These are phyloP conservation scores for Aspergillus coremiiformis DNA, from an alignment of 495 filamentous ascomycete species.

Conservation along the genomic window DNA sequence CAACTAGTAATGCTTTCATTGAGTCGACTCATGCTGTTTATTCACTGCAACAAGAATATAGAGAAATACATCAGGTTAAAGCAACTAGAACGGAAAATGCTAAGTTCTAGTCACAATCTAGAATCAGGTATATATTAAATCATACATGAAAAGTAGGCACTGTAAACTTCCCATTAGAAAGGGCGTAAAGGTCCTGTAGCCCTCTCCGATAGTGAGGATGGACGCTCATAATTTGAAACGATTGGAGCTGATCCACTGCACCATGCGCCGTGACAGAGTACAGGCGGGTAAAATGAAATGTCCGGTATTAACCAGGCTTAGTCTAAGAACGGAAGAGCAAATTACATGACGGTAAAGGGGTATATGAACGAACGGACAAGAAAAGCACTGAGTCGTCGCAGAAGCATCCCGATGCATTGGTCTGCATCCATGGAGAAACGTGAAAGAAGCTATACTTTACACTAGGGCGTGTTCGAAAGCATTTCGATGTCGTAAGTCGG, in stretches of 20 bases:
- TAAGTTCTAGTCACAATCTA: not conserved
- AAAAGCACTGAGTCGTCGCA: slow-evolving; percentile 17
- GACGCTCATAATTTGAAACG: slow-evolving; percentile 25
- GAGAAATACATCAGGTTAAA: too few relatives aligned
- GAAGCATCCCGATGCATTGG: slow-evolving; percentile 2
- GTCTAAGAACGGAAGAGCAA: not conserved
- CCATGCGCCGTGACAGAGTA: not conserved
- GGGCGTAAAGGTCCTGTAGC: too few relatives aligned
- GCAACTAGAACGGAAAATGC: too few relatives aligned
- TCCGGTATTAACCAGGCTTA: not conserved
- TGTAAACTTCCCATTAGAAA: slow-evolving; percentile 1
- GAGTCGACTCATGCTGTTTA: too few relatives aligned
- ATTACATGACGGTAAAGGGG: slow-evolving; percentile 14
- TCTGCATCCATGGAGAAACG: not conserved
- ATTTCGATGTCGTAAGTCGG: not conserved
- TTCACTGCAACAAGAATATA: too few relatives aligned
- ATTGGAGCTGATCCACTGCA: not conserved
- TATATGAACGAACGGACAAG: slow-evolving; percentile 20
- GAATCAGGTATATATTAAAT: slow-evolving; percentile 5
- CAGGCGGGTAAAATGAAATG: not conserved
- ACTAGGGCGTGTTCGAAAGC: not conserved
- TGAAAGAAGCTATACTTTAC: not conserved
- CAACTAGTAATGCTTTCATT: too few relatives aligned
- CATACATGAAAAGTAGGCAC: slow-evolving; percentile 14
- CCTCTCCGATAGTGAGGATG: slow-evolving; percentile 5